Base-by-base conservation (phyloP, 2,329 filamentous ascomycete genomes). In the Chaetomiaceae sp. region DNA sequence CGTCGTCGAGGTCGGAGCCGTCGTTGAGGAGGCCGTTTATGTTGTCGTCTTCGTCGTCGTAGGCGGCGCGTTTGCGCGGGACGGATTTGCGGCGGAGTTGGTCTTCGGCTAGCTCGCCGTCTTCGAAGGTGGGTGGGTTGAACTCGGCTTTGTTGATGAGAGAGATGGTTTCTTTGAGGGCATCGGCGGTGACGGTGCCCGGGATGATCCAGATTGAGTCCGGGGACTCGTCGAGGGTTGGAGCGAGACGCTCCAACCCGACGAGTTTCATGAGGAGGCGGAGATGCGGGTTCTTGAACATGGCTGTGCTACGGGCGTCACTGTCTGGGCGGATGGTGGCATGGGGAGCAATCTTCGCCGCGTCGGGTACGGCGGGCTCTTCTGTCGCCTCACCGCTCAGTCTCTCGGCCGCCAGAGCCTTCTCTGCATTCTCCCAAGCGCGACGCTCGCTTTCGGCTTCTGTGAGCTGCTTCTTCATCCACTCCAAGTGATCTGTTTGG, bases 221-320 rank as follows among this genome's bases (percentile, higher is more conserved):
- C 1, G 80, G 77, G 3, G 88, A 85, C 64, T 95, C 89, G 37
- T 90, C 85, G 3, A 76, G 63, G 0, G 68, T 69, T 0, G 76
- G 73, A 0, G 71, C 69, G 8, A 78, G 68, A 4, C 85, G 78
- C 62, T 86, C 77, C 56, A 95, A 81, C 0, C 87, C 88, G 16
- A 86, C 76, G 0, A 94, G 76, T 1, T 77, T 85, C 80, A 97
- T 86, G 3, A 99, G 79, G 1, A 97, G 82, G 30, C 91, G 86
- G 2, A 97, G 78, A 63, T 92, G 86, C 9, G 88, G 85, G 68
- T 97, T 95, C 66, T 90, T 95, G 74, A 95, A 95, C 71, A 96
- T 84, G 23, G 89, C 86, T 20, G 78, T 79, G 46, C 84, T 83
- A 36, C 84, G 82, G 44, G 80, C 76, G 41, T 87, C 81, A 37